These are phyloP conservation scores for Nicotiana attenuata DNA, from an alignment of 257 asterid species.

Conservation along the genomic window DNA sequence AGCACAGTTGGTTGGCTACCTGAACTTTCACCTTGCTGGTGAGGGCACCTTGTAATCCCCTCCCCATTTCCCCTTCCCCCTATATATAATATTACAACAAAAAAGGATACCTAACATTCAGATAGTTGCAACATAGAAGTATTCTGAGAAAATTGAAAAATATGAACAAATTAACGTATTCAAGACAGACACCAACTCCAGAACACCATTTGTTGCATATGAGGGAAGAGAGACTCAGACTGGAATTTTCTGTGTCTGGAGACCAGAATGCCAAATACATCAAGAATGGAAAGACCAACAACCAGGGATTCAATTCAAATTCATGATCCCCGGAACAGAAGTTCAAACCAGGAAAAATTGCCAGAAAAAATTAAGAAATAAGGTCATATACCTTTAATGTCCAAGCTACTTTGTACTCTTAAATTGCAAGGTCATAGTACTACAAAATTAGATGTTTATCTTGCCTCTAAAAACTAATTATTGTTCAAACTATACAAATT, in stretches of 20 bases:
- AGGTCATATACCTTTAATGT: background rate
- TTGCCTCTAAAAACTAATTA: constrained; percentile 8
- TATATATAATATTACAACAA: too few relatives aligned
- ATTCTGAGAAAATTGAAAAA: background rate
- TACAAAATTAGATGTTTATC: constrained; percentile 1
- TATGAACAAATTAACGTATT: background rate
- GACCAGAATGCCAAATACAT: background rate
- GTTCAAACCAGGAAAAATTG: background rate
- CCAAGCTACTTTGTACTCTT: background rate
- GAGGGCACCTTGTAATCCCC: too few relatives aligned
- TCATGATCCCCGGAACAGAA: background rate
- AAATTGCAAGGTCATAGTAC: constrained; percentile 10
- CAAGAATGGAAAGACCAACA: background rate
- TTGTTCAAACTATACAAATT: constrained; percentile 21
- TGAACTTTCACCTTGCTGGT: too few relatives aligned
- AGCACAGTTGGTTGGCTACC: too few relatives aligned
- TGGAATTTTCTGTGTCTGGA: background rate
- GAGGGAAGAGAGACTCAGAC: background rate
- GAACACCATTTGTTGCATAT: background rate
- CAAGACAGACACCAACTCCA: background rate
- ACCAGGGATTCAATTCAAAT: background rate
- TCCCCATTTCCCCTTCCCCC: too few relatives aligned
- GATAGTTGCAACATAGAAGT: background rate
- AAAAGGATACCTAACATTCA: background rate
- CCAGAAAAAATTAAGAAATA: background rate